These are phyloP conservation scores for Postia placenta DNA, from an alignment of 768 basidiomycete species.

Conservation along the genomic window DNA sequence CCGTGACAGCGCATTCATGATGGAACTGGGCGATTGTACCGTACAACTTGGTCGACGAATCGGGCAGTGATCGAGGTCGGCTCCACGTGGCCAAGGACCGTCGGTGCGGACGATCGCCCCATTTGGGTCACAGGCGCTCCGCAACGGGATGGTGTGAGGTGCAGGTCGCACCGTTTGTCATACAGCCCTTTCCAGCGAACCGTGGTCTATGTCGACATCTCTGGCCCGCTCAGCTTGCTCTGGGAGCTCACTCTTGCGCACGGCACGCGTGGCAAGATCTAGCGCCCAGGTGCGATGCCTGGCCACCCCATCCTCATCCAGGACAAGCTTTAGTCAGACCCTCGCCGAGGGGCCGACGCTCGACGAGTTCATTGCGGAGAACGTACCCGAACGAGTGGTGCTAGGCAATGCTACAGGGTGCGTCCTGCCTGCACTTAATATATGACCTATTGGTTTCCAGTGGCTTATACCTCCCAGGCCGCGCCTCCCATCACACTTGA, in stretches of 20 bases:
- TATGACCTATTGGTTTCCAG: neutral
- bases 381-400: conserved; percentile 51
- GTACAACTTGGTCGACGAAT: neutral
- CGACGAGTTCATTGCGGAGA: conserved; percentile 75
- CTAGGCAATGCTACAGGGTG: conserved; percentile 70
- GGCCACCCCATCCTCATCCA: conserved; percentile 41
- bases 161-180: too few species aligned
- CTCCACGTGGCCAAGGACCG: neutral
- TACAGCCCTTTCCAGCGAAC: too few species aligned
- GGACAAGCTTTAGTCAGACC: conserved; percentile 41
- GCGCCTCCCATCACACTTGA: conserved; percentile 80
- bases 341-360: conserved; percentile 67
- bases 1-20: conserved; percentile 80
- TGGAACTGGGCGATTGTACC: neutral
- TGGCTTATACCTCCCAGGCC: conserved; percentile 43
- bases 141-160: too few species aligned
- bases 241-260: conserved; percentile 6
- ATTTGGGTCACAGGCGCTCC: conserved; percentile 5
- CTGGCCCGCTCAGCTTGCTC: conserved; percentile 1
- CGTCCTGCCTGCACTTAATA: conserved; percentile 16
- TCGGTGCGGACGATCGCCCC: neutral
- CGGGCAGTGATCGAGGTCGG: neutral
- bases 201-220: neutral
- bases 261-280: conserved; percentile 8
- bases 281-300: conserved; percentile 31